Conservation (phyloP, 2,329 filamentous ascomycete species). For the Ambrosiella beaveri region DNA sequence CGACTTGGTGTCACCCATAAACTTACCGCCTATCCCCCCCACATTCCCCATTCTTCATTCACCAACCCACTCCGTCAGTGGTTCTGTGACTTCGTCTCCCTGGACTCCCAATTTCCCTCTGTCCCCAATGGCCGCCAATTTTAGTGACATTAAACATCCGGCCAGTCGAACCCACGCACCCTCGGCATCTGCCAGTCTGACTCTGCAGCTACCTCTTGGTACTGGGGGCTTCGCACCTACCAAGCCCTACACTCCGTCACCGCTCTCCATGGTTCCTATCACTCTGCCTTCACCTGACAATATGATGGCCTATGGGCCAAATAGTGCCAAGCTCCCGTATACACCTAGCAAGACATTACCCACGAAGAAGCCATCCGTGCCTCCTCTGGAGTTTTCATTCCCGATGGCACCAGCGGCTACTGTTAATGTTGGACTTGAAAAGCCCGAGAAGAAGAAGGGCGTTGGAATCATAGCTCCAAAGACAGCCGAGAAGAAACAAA, state of each 20-base stretch:
- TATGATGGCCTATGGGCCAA: neutral
- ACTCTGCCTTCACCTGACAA: neutral
- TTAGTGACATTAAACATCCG: neutral
- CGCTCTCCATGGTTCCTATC: slow-evolving; percentile 6
- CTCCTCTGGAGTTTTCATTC: slow-evolving; percentile 2
- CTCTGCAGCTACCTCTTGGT: neutral
- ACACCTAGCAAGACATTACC: neutral
- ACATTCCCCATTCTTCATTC: slow-evolving; percentile 6
- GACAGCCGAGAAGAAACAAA: neutral
- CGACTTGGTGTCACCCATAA: neutral
- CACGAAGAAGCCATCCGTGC: neutral
- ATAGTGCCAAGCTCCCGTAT: neutral
- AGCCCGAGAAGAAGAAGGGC: neutral
- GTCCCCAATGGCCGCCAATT: neutral
- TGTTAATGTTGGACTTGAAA: neutral
- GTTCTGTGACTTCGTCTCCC: slow-evolving; percentile 9
- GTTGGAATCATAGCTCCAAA: neutral
- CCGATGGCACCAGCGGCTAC: neutral
- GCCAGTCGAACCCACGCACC: neutral
- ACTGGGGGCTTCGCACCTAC: neutral
- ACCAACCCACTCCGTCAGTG: slow-evolving; percentile 8
- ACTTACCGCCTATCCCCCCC: slow-evolving; percentile 8
- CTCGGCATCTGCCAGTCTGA: neutral
- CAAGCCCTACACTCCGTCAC: slow-evolving; percentile 10
- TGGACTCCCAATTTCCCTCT: slow-evolving; percentile 3